Evolutionary conservation across 441 rosid genomes (phyloP).

Genomic region (Pelargonium australe): DNA sequence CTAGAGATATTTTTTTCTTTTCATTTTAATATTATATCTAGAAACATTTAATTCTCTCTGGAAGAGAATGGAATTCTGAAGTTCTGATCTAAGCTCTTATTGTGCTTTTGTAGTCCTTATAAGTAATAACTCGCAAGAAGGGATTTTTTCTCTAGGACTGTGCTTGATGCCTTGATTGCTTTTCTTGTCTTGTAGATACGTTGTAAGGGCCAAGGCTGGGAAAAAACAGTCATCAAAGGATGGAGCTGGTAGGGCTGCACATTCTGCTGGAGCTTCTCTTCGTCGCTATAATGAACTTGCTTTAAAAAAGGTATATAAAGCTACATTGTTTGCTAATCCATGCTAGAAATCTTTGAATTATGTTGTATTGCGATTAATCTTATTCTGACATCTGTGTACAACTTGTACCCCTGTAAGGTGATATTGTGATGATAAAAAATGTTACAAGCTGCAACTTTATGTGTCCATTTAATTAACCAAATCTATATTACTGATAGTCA

Average conservation of each 20-base stretch:
- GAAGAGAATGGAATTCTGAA: constrained; percentile 1
- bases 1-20: neutral
- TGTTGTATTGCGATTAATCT: neutral
- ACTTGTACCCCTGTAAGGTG: no score
- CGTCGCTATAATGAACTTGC: constrained; percentile 91
- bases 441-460: no score
- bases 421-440: no score
- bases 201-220: constrained; percentile 97
- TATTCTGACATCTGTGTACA: neutral
- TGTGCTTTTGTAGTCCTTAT: neutral
- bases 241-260: constrained; percentile 68
- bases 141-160: neutral
- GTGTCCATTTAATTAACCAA: no score
- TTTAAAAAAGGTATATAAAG: constrained; percentile 65
- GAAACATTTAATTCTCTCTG: constrained; percentile 3
- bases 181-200: constrained; percentile 51
- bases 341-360: neutral
- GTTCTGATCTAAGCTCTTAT: neutral
- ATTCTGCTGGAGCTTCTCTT: constrained; percentile 97
- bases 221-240: constrained; percentile 92
- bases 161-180: constrained; percentile 3
- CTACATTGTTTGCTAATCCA: neutral
- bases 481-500: no score
- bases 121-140: neutral
- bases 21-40: neutral